Evolutionary conservation across 1,284 basidiomycete species (phyloP), one percentile per base, ranked within the genome.

Genomic region (Gyrodon tennesseensis): DNA sequence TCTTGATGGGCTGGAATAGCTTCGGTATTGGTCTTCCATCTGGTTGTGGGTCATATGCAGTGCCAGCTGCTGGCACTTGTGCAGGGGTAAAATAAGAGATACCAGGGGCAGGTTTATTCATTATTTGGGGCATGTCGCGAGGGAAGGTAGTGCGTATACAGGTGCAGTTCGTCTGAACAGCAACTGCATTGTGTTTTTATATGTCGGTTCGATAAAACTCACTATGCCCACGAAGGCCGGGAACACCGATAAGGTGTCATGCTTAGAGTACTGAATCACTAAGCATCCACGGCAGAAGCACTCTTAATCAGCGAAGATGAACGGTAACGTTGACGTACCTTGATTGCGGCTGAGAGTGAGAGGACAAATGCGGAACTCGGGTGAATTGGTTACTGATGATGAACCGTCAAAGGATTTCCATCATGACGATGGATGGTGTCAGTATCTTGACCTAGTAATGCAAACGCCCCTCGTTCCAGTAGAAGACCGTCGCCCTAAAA

Each of bases 1-100:
- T 86, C 65, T 78, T 84, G 58, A 91, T 70, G 9, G 86, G 85
- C 68, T 86, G 79, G 75, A 91, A 91, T 6, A 90, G 72, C 69
- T 81, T 83, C 2, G 88, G 87, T 25, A 86, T 79, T 2, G 77
- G 72, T 48, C 74, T 79, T 16, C 75, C 80, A 65, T 79, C 75
- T 7, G 79, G 78, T 56, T 83, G 80, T 21, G 80, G 79, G 41
- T 78, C 74, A 21, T 78, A 66, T 3, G 82, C 83, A 15, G 82
- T 81, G 12, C 86, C 85, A 0, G 85, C 76, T 16, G 84, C 78
- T 2, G 81, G 82, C 13, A 72, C 70, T 67, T 87, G 86, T 3
- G 79, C 78, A 7, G 86, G 86, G 12, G 84, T 85, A 71, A 83
- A 87, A 75, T 81, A 86, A 2, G 84, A 71, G 27, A 81, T 71